Percentiles rank a stretch among this genome's conserved stretches.
Evolutionary conservation across 306 rosid genomes (phyloP).

Genomic region (Argentina anserina): DNA sequence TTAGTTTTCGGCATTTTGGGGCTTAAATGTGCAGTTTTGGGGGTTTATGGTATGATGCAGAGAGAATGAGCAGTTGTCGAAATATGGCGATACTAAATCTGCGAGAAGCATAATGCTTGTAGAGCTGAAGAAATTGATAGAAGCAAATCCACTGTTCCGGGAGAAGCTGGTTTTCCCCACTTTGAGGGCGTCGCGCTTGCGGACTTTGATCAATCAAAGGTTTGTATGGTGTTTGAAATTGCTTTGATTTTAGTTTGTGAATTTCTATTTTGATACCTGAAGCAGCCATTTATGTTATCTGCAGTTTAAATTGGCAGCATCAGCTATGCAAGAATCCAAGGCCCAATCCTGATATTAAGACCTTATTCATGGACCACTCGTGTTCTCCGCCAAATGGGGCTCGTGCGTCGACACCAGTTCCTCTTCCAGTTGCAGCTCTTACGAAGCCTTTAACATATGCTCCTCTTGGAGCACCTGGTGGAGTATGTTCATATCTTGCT

Average conservation of each 20-base stretch:
- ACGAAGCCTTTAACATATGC: conserved; percentile 24
- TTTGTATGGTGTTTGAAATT: neutral
- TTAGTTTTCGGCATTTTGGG: neutral
- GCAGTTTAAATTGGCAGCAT: conserved; percentile 31
- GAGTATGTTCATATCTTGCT: conserved; percentile 5
- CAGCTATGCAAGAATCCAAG: conserved; percentile 29
- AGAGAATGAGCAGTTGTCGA: conserved; percentile 26
- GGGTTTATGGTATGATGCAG: conserved; percentile 12
- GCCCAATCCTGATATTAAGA: conserved; percentile 30
- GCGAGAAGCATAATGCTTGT: conserved; percentile 25
- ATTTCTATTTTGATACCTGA: neutral
- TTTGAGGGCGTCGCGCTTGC: conserved; percentile 19
- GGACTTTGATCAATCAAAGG: conserved; percentile 28
- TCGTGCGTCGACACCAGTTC: conserved; percentile 23
- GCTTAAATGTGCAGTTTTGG: neutral
- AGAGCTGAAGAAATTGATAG: conserved; percentile 26
- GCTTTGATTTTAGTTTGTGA: neutral
- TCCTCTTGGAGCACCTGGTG: conserved; percentile 29
- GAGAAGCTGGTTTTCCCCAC: conserved; percentile 26
- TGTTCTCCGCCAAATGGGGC: conserved; percentile 26
- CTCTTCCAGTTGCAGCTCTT: conserved; percentile 29
- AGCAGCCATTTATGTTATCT: neutral
- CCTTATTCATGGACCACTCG: conserved; percentile 24
- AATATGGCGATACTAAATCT: conserved; percentile 25
- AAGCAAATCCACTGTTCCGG: conserved; percentile 24